A percentile compares a stretch with the other conserved stretches of the same genome.
phyloP scores from a whole-genome alignment of 108 stramenopile genomes.

The Discostella pseudostelligera region DNA sequence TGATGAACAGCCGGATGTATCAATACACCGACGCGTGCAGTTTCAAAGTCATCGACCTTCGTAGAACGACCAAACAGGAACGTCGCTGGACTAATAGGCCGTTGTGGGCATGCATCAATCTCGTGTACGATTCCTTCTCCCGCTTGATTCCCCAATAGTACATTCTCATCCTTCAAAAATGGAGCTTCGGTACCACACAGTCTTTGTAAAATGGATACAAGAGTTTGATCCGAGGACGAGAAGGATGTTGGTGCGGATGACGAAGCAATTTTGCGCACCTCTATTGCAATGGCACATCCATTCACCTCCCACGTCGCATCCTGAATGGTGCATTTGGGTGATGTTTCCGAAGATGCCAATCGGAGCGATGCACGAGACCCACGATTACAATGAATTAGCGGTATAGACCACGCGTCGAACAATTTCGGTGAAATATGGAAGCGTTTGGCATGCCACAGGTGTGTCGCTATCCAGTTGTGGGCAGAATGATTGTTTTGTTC shows the following conservation, averaged over 20 bases:
- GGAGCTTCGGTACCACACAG: slow-evolving; percentile 30
- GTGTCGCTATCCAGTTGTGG: slow-evolving; percentile 71
- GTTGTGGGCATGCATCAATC: slow-evolving; percentile 30
- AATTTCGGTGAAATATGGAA: slow-evolving; percentile 60
- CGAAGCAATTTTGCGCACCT: not conserved
- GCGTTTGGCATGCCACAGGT: slow-evolving; percentile 84
- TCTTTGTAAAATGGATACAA: slow-evolving; percentile 20
- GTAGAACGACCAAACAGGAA: slow-evolving; percentile 29
- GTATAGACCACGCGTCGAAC: slow-evolving; percentile 68
- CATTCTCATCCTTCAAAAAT: slow-evolving; percentile 25
- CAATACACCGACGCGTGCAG: slow-evolving; percentile 22
- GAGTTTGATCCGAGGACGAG: slow-evolving; percentile 2
- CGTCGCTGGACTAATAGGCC: slow-evolving; percentile 34
- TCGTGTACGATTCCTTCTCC: slow-evolving; percentile 46
- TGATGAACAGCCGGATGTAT: slow-evolving; percentile 39
- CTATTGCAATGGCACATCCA: slow-evolving; percentile 34
- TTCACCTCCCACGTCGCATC: slow-evolving; percentile 66
- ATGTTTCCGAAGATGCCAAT: slow-evolving; percentile 36
- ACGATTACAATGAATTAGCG: slow-evolving; percentile 71
- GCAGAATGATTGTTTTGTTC: not conserved
- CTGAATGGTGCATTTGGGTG: slow-evolving; percentile 53
- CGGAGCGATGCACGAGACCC: slow-evolving; percentile 72
- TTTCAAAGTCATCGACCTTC: slow-evolving; percentile 1
- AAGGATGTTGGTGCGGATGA: not conserved
- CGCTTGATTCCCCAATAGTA: slow-evolving; percentile 18